These are phyloP conservation scores for Cystobasidium tubakii DNA, from an alignment of 768 basidiomycete species.

Conservation along the genomic window DNA sequence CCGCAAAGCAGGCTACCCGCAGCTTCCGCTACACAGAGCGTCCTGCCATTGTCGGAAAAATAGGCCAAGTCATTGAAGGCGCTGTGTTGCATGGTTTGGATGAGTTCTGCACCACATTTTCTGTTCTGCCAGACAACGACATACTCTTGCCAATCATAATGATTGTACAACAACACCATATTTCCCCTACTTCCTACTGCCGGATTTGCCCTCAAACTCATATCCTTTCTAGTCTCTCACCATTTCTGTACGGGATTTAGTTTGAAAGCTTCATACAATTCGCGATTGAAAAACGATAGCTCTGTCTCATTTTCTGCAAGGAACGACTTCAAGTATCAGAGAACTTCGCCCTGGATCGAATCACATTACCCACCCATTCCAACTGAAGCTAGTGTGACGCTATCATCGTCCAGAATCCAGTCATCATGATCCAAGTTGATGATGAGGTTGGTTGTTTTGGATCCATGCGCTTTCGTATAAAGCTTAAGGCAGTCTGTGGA, in stretches of 20 bases:
- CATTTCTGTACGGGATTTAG: conserved; percentile 61
- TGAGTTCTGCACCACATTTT: too few relatives aligned
- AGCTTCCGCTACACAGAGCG: too few relatives aligned
- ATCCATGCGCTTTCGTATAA: conserved; percentile 88
- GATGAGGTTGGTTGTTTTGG: conserved; percentile 96
- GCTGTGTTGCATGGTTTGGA: too few relatives aligned
- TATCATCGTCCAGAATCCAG: conserved; percentile 74
- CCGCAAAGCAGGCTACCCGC: too few relatives aligned
- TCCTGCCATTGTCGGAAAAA: too few relatives aligned
- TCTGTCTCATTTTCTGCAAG: conserved; percentile 87
- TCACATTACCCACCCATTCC: conserved; percentile 62
- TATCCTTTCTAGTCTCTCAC: conserved; percentile 11
- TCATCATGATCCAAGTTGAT: conserved; percentile 90
- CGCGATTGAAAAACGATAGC: conserved; percentile 78
- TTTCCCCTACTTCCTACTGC: neutral
- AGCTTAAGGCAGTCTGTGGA: conserved; percentile 82
- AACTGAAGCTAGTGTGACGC: conserved; percentile 60
- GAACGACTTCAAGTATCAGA: neutral
- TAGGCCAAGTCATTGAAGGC: too few relatives aligned
- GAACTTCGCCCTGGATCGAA: neutral
- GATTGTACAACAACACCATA: conserved; percentile 1
- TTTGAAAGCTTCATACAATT: conserved; percentile 74
- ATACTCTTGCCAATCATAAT: too few relatives aligned
- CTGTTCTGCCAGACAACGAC: too few relatives aligned
- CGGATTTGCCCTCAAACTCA: neutral